Conservation (phyloP, 169 alveolate genomes). For the Plasmodium fragile region DNA sequence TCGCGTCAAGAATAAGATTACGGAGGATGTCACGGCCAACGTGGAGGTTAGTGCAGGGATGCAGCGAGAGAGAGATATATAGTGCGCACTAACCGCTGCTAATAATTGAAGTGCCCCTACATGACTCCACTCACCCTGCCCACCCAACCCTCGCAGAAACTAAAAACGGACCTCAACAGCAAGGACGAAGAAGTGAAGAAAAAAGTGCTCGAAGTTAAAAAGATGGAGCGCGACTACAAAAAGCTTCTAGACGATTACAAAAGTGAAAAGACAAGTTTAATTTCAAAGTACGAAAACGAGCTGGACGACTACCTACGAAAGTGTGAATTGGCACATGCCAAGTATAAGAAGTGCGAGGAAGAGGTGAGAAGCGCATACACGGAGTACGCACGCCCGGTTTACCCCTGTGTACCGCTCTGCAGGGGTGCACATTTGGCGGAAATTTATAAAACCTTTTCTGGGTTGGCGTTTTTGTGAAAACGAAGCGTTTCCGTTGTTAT, state of each 20-base stretch:
- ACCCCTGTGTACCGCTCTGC: background rate
- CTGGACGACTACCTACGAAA: conserved; percentile 44
- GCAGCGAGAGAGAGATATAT: background rate
- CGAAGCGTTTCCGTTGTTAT: background rate
- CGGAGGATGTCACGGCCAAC: conserved; percentile 38
- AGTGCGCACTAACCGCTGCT: background rate
- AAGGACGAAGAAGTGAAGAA: conserved; percentile 69
- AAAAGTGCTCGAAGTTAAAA: conserved; percentile 33
- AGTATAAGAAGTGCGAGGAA: conserved; percentile 57
- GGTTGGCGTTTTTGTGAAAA: background rate
- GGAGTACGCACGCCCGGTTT: background rate
- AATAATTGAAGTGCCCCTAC: background rate
- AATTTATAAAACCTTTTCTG: background rate
- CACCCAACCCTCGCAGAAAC: conserved; percentile 4
- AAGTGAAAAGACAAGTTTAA: conserved; percentile 51
- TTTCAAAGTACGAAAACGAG: conserved; percentile 70
- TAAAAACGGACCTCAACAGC: conserved; percentile 22
- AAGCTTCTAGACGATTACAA: conserved; percentile 62
- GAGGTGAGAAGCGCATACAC: conserved; percentile 8
- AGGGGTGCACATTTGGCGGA: background rate
- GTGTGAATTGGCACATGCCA: conserved; percentile 64
- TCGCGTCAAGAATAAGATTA: conserved; percentile 42
- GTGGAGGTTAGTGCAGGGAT: conserved; percentile 34
- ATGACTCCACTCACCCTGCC: background rate
- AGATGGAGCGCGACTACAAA: conserved; percentile 67